Evolutionary conservation across 257 asterid species (phyloP).

Genomic region (Ilex aquifolium): DNA sequence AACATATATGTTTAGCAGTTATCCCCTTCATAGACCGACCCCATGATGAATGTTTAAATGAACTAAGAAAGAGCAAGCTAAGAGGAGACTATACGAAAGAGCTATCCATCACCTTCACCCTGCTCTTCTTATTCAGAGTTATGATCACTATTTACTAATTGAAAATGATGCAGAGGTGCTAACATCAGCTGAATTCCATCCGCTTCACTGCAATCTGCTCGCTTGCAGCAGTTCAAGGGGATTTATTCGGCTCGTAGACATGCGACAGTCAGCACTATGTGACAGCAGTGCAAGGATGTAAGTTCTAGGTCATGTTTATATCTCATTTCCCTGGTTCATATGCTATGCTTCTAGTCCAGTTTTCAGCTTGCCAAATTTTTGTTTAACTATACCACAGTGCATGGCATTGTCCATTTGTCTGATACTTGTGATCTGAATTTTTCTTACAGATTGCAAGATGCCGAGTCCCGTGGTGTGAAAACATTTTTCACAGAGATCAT

Average conservation of each 20-base stretch:
- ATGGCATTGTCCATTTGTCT: background rate
- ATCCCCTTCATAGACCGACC: no score
- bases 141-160: no score
- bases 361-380: background rate
- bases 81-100: no score
- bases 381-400: background rate
- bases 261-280: constrained; percentile 78
- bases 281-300: constrained; percentile 61
- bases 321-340: constrained; percentile 1
- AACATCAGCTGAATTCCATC: constrained; percentile 77
- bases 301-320: constrained; percentile 20
- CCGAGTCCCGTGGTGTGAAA: constrained; percentile 42
- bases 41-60: no score
- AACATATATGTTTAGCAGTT: no score
- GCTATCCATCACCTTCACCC: no score
- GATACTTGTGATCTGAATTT: background rate
- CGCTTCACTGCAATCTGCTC: constrained; percentile 70
- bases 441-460: constrained; percentile 53
- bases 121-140: no score
- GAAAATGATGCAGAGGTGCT: constrained; percentile 47
- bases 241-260: constrained; percentile 62
- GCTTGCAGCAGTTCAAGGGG: constrained; percentile 83
- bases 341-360: constrained; percentile 1
- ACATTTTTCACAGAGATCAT: constrained; percentile 75
- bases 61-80: no score